Percentiles rank a stretch among this genome's conserved stretches.
Evolutionary conservation across 805 yeast species (phyloP).

Genomic region (Candida xiaguanensis): DNA sequence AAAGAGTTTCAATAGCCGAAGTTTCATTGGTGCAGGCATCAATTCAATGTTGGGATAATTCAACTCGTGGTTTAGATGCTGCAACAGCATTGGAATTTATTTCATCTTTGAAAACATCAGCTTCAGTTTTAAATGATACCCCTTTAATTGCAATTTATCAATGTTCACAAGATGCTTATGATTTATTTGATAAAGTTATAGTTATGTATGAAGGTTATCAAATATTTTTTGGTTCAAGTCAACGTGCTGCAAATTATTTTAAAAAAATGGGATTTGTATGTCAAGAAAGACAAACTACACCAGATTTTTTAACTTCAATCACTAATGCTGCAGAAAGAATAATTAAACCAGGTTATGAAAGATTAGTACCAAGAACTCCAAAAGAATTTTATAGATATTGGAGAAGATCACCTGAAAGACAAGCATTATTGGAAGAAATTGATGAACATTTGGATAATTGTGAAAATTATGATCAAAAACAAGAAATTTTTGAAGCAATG

Average conservation of each 20-base stretch:
- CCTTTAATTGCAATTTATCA: slow-evolving; percentile 66
- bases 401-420: slow-evolving; percentile 52
- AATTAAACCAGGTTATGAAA: slow-evolving; percentile 44
- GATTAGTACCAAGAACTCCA: slow-evolving; percentile 51
- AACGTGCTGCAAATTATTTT: slow-evolving; percentile 47
- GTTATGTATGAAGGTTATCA: slow-evolving; percentile 56
- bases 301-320: slow-evolving; percentile 63
- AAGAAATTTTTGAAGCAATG: slow-evolving; percentile 38
- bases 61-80: slow-evolving; percentile 68
- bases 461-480: slow-evolving; percentile 10
- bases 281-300: slow-evolving; percentile 62
- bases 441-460: slow-evolving; percentile 34
- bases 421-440: slow-evolving; percentile 36
- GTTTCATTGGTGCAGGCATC: slow-evolving; percentile 52
- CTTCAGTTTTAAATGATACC: slow-evolving; percentile 52
- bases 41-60: slow-evolving; percentile 63
- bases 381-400: slow-evolving; percentile 58
- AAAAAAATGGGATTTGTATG: slow-evolving; percentile 59
- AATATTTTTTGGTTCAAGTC: slow-evolving; percentile 32
- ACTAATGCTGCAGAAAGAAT: slow-evolving; percentile 65
- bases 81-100: slow-evolving; percentile 70
- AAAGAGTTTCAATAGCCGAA: slow-evolving; percentile 68
- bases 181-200: slow-evolving; percentile 34
- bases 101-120: slow-evolving; percentile 55
- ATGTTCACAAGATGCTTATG: slow-evolving; percentile 62